phyloP scores from a whole-genome alignment of 352 stramenopile genomes.

The Phytopythium chamaehyphon region DNA sequence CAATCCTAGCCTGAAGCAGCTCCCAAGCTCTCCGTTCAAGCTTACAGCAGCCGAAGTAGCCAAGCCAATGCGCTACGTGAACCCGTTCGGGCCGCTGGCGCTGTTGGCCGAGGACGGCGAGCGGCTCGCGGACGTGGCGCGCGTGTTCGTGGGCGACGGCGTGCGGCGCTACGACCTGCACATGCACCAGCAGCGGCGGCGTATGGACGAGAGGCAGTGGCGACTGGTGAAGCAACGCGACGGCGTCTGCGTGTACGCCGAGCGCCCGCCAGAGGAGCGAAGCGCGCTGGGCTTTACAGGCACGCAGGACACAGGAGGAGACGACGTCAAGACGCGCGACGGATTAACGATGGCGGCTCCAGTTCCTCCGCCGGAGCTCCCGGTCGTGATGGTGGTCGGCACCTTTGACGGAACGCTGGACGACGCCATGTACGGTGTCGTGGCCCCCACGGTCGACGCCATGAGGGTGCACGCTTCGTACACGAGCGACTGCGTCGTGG shows the following conservation, averaged over 20 bases:
- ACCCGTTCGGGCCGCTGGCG: constrained; percentile 22
- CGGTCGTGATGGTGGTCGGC: constrained; percentile 23
- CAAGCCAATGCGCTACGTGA: constrained; percentile 10
- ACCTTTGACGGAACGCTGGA: constrained; percentile 27
- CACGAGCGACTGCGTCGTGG: constrained; percentile 32
- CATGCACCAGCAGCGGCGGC: constrained; percentile 19
- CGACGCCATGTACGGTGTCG: constrained; percentile 37
- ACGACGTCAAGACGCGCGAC: constrained; percentile 17
- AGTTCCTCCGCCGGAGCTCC: constrained; percentile 19
- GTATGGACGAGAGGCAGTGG: constrained; percentile 20
- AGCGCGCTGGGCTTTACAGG: constrained; percentile 8
- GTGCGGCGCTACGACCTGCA: constrained; percentile 25
- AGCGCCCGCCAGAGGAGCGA: constrained; percentile 17
- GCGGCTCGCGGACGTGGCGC: constrained; percentile 22
- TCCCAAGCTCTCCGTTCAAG: background rate
- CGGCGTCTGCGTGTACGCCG: constrained; percentile 21
- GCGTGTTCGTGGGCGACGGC: constrained; percentile 22
- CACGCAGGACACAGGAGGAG: background rate
- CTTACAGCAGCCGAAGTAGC: too few species aligned
- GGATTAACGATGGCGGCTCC: constrained; percentile 15
- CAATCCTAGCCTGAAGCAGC: background rate
- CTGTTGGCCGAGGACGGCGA: constrained; percentile 20
- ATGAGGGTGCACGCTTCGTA: constrained; percentile 41
- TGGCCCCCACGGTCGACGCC: constrained; percentile 21
- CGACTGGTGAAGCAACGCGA: constrained; percentile 22